Evolutionary conservation across 2,329 filamentous ascomycete genomes (phyloP).

Genomic region (Chaetomiaceae sp.): DNA sequence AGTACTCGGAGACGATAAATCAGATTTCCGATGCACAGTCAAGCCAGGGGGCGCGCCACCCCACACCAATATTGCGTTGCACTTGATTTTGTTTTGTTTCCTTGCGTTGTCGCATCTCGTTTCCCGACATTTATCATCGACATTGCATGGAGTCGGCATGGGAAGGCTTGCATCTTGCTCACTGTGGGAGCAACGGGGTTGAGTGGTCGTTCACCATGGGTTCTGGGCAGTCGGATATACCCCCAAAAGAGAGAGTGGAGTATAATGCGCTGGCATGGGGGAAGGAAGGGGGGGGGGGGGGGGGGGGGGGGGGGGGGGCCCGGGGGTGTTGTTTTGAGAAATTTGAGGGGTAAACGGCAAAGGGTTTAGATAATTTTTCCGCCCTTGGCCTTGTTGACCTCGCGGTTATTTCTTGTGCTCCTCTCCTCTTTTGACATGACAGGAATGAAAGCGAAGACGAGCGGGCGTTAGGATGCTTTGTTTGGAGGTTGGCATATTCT

Average conservation of each 20-base stretch:
- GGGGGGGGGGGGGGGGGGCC: too few relatives aligned
- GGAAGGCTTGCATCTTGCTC: constrained; percentile 15
- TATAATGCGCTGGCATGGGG: background rate
- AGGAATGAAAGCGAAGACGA: background rate
- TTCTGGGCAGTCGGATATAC: constrained; percentile 15
- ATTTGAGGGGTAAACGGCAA: background rate
- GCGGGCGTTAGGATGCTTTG: background rate
- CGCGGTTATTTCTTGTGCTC: too few relatives aligned
- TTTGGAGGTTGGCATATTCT: background rate
- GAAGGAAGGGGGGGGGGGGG: background rate
- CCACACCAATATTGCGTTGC: background rate
- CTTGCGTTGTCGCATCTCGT: constrained; percentile 2
- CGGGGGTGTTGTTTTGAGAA: too few relatives aligned
- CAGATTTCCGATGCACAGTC: background rate
- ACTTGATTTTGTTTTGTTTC: background rate
- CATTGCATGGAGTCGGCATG: constrained; percentile 17
- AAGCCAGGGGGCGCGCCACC: background rate
- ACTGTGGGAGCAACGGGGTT: constrained; percentile 5
- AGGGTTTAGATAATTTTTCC: background rate
- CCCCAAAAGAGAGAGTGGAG: constrained; percentile 11
- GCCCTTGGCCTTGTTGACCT: background rate
- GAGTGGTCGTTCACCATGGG: constrained; percentile 9
- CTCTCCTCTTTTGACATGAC: background rate
- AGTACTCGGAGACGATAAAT: too few relatives aligned
- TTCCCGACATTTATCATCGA: constrained; percentile 4